Evolutionary conservation across 352 stramenopile species (phyloP).

Genomic region (Pythium grandisporangium): DNA sequence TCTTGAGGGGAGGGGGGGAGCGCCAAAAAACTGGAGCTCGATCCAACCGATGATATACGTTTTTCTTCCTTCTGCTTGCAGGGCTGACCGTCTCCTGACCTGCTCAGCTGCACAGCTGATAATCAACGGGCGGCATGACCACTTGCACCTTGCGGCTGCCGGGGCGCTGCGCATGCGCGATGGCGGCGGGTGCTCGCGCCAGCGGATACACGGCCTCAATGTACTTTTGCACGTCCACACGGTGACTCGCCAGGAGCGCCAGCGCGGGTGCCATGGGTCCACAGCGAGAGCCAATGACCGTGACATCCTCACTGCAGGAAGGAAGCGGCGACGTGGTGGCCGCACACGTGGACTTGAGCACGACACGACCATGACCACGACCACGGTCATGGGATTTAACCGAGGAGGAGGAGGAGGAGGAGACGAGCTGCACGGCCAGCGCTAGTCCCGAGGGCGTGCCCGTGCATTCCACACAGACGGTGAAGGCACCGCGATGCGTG

Average conservation of each 20-base stretch:
- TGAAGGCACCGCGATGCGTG: conserved; percentile 9
- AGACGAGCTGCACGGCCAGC: background rate
- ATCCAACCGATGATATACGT: too few species aligned
- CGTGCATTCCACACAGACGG: conserved; percentile 1
- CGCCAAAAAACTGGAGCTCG: too few species aligned
- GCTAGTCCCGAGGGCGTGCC: background rate
- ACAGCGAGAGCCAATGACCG: conserved; percentile 55
- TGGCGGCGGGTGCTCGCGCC: conserved; percentile 25
- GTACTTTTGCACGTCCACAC: conserved; percentile 58
- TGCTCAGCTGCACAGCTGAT: too few species aligned
- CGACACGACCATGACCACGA: conserved; percentile 8
- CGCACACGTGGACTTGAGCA: conserved; percentile 18
- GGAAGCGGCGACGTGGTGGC: too few species aligned
- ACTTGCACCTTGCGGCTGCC: conserved; percentile 62
- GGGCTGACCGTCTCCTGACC: too few species aligned
- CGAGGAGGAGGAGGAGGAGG: too few species aligned
- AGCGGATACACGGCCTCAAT: conserved; percentile 57
- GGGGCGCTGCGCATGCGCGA: conserved; percentile 32
- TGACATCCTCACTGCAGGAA: conserved; percentile 39
- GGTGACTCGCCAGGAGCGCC: conserved; percentile 29
- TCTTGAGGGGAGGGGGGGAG: too few species aligned
- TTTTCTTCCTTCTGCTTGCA: too few species aligned
- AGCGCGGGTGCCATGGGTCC: conserved; percentile 51
- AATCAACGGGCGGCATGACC: conserved; percentile 13
- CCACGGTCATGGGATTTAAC: too few species aligned